Evolutionary conservation across 768 basidiomycete species (phyloP).

Genomic region (Amanita rubescens): DNA sequence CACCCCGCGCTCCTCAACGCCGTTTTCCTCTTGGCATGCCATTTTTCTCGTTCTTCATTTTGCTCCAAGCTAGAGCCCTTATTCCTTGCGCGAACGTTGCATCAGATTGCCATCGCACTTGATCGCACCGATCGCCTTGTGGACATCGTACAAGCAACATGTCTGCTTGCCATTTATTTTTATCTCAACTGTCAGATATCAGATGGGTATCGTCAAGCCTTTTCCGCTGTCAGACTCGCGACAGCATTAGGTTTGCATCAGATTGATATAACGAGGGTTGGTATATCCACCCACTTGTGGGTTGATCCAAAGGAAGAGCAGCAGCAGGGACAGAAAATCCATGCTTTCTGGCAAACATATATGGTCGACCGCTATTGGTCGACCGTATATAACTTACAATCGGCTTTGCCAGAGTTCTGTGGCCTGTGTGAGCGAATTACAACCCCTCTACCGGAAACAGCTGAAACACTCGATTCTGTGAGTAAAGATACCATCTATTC

Average conservation of each 20-base stretch:
- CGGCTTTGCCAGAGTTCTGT: slow-evolving; percentile 45
- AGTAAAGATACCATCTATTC: not conserved
- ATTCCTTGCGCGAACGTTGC: slow-evolving; percentile 41
- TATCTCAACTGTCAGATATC: slow-evolving; percentile 48
- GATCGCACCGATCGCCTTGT: slow-evolving; percentile 47
- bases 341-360: slow-evolving; percentile 57
- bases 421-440: slow-evolving; percentile 39
- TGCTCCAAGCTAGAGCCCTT: slow-evolving; percentile 36
- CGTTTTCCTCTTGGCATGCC: slow-evolving; percentile 53
- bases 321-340: slow-evolving; percentile 40
- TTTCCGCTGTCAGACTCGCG: slow-evolving; percentile 54
- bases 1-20: slow-evolving; percentile 56
- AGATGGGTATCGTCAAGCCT: slow-evolving; percentile 57
- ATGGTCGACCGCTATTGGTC: slow-evolving; percentile 58
- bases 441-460: slow-evolving; percentile 37
- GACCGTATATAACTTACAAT: slow-evolving; percentile 44
- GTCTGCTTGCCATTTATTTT: slow-evolving; percentile 52
- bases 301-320: slow-evolving; percentile 26
- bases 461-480: slow-evolving; percentile 2
- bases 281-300: not conserved
- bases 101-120: slow-evolving; percentile 45
- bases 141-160: slow-evolving; percentile 54
- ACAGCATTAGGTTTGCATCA: slow-evolving; percentile 54
- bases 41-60: slow-evolving; percentile 38
- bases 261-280: slow-evolving; percentile 18